Base-by-base conservation (phyloP, 1,284 basidiomycete species). In the Puccinia brachypodii region DNA sequence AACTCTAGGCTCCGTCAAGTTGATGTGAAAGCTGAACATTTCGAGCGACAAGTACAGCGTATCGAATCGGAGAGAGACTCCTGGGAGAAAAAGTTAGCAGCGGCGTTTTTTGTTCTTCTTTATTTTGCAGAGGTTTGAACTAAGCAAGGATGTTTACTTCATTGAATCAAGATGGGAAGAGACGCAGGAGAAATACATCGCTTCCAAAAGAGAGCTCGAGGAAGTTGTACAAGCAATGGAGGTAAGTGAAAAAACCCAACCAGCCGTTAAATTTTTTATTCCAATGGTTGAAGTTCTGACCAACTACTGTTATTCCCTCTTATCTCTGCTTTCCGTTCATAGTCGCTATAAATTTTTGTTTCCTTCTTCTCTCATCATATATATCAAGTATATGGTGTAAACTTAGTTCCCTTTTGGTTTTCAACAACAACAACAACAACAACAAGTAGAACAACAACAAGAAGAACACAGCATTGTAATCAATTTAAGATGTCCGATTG, bases 21-120 rank as follows among this genome's bases (percentile, higher is more conserved):
- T 82, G 97, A 99, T 87, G 93, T 99, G 88, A 98, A 98, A 89
- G 96, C 97, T 31, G 97, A 99, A 88, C 95, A 98, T 89, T 97
- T 95, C 87, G 96, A 98, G 88, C 91, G 96, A 79, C 94, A 97
- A 86, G 91, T 98, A 31, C 89, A 91, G 84, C 91, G 93, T 77
- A 89, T 91, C 82, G 96, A 98, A 88, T 92, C 94, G 87, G 97
- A 99, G 88, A 92, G 95, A 83, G 96, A 98, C 87, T 87, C 88
- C 76, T 95, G 93, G 94, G 96, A 98, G 91, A 91, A 92, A 89
- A 98, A 98, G 89, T 94, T 91, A 89, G 95, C 96, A 81, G 31
- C n/a, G 3, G 40, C 38, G 7, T 2, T 40, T 6, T 66, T 22
- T 28, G 13, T 36, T 14, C 9, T 42, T 68, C 4, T 11, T 42